Conservation (phyloP, 2,329 filamentous ascomycete genomes). For the Pseudodiploospora longispora region DNA sequence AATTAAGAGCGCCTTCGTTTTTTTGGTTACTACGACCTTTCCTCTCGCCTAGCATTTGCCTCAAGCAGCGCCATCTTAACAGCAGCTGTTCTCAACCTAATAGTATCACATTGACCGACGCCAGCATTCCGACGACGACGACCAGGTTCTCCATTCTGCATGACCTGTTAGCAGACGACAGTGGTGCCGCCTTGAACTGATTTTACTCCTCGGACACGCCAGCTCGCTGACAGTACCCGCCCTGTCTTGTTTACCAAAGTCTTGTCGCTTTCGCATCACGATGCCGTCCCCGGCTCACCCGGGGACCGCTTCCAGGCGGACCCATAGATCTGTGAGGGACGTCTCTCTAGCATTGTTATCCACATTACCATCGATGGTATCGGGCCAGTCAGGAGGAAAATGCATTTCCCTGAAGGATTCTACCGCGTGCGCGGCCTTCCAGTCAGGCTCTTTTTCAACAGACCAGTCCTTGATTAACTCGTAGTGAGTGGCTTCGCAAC, state of each 20-base stretch:
- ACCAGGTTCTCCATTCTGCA: background rate
- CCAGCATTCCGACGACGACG: background rate
- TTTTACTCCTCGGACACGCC: too few species aligned
- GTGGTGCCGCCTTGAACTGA: background rate
- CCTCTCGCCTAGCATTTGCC: constrained; percentile 17
- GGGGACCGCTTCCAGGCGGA: constrained; percentile 9
- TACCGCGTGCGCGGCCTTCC: constrained; percentile 63
- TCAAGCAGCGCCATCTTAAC: constrained; percentile 15
- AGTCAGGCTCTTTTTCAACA: constrained; percentile 62
- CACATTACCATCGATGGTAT: constrained; percentile 19
- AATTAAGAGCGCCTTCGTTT: constrained; percentile 4
- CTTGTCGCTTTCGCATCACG: too few species aligned
- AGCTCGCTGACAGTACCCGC: too few species aligned
- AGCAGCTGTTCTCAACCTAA: background rate
- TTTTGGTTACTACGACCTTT: constrained; percentile 24
- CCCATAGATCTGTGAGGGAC: constrained; percentile 12
- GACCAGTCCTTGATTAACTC: constrained; percentile 46
- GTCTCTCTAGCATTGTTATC: constrained; percentile 18
- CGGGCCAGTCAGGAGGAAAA: constrained; percentile 25
- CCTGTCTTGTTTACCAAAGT: too few species aligned
- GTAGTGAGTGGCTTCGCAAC: constrained; percentile 47
- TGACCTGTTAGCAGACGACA: background rate
- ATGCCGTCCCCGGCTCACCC: background rate
- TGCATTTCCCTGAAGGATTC: constrained; percentile 66
- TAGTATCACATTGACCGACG: constrained; percentile 1